Evolutionary conservation across 208 protist species (phyloP), one percentile per base, ranked within the genome.

Genomic region (Tritrichomonas foetus): DNA sequence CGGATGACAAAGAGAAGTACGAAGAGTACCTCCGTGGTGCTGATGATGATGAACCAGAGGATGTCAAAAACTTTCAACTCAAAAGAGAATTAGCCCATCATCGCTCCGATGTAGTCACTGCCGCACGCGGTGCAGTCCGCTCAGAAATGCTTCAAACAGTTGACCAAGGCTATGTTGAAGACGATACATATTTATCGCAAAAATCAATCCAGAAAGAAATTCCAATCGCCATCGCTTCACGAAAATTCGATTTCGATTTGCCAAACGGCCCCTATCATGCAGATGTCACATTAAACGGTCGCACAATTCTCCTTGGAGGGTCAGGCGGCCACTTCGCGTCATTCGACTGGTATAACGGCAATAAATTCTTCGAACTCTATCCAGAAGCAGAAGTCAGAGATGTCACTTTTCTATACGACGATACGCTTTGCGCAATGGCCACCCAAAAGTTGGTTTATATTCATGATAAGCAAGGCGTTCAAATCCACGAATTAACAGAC

Each of bases 81-180:
- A 84, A 44, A 84, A 84, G 39, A 30, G 74, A 84, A 53, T n/a
- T 84, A 39, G 39, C 53, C 53, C 36, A 84, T 84, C 36, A 84
- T 53, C 9, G n/a, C 25, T 11, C 16, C 5, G 74, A 84, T 44
- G 36, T 84, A 33, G 27, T 25, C n/a, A 16, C 41, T 53, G 74
- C 74, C 53, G 74, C 74, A 53, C 27, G 74, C 5, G n/a, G 74
- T 53, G 74, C 74, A 39, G 74, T n/a, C 27, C 74, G 74, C 44
- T 84, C 74, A 22, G 74, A 84, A 84, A 84, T 84, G 74, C 74
- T 84, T 53, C 36, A 84, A 30, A 84, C 74, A 84, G 74, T 84
- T 53, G 74, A 84, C 9, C 25, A 49, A 84, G 74, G 74, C 22
- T 84, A 84, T 53, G 36, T 84, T n/a, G 16, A 84, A 49, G 27